Evolutionary conservation across 805 yeast species (phyloP), one percentile per base, ranked within the genome.

Genomic region (Tetrapisispora nanseiensis): DNA sequence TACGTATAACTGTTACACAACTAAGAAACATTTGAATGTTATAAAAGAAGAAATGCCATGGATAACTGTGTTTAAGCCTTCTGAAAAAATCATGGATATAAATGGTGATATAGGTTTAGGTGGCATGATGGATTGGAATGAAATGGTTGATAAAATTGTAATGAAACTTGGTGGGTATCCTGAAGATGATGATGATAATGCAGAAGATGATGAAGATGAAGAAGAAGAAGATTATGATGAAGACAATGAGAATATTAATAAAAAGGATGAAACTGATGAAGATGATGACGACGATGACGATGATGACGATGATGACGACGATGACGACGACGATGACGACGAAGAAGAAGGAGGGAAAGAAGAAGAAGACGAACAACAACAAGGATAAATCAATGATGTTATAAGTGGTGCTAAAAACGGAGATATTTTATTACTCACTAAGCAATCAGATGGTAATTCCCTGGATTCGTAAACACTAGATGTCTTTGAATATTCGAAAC

Each of bases 61-160:
- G 90, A 81, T 89, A 46, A 92, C 86, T 49, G 78, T 90, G n/a
- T 71, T 90, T 56, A 82, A 81, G 58, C 97, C 97, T 1, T 86
- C 86, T 22, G 97, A 90, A 62, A 90, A 90, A 62, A 95, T 90
- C 5, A 78, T 82, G 57, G 86, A 95, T 44, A 76, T 86, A 34
- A 86, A 90, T 65, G 97, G 97, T 48, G 97, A 89, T 51, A 87
- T 90, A 44, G 97, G 97, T 11, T 82, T 90, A 89, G 97, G 97
- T 39, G 97, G 97, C 42, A 90, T 90, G 97, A 82, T 89, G 81
- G 97, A 90, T 54, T 86, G 92, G 80, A 83, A 86, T 59, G 97
- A 89, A 58, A 81, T 90, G 52, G 95, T 86, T 16, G 94, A 87
- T 57, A 78, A 78, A 56, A 72, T 86, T 41, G 92, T 83, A n/a